Evolutionary conservation across 2,329 filamentous ascomycete species (phyloP), one percentile per base, ranked within the genome.

Genomic region (Talaromyces sp.): DNA sequence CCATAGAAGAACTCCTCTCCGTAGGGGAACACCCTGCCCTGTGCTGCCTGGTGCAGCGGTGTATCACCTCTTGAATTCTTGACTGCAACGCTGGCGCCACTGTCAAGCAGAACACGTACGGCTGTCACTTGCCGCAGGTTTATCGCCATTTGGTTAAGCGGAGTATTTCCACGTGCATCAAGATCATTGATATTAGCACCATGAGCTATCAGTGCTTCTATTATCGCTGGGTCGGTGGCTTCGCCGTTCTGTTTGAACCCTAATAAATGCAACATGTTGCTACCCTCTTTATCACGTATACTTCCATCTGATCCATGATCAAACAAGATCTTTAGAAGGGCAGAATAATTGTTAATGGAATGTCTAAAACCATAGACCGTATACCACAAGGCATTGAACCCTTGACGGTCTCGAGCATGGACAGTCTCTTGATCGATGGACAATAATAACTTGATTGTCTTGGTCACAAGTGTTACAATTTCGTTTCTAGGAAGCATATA

Each of bases 151-250:
- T 52, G 53, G 53, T 31, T 52, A 43, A 60, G 43, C 2, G 58
- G 43, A 32, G 58, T 60, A 56, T 60, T 56, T 56, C 53, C 58
- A 32, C 43, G 41, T 52, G 51, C 56, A 56, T 60, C 58, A 51
- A 60, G 35, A 52, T 56, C 41, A 10, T 51, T 26, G 43, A 60
- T 19, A 27, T 56, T 56, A 26, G 58, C 58, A 60, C 53, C 58
- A 52, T 11, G 31, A 43, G 58, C 41, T 24, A 60, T 43, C 19
- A 60, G 58, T 26, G 12, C 14, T 56, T 60, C 31, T 56, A 60
- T 60, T 60, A 60, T 56, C 31, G 12, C 53, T 31, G 31, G 27
- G 43, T 60, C 53, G 41, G 51, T 60, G 26, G 54, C 53, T 51
- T 56, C 43, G 31, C 58, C 58, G 19, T 60, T 43, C 19, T 59